Evolutionary conservation across 129 eudicot species (phyloP), one percentile per base, ranked within the genome.

Genomic region (Pulicaria dysenterica): DNA sequence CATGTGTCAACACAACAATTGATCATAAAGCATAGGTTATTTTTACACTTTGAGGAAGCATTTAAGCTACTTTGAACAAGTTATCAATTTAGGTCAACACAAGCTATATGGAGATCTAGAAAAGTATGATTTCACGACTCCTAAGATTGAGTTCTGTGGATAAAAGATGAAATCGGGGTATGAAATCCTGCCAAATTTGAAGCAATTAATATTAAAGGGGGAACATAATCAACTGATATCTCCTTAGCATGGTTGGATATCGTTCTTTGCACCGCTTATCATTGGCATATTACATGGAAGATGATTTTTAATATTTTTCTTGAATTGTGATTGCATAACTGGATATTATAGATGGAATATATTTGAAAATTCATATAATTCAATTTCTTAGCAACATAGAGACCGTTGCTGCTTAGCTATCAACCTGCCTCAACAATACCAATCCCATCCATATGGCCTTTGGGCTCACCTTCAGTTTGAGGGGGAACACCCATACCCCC

Each of bases 341-440:
- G 45, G 54, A 67, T 36, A 48, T n/a, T 45, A 47, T 67, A 14
- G 36, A 67, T 67, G 73, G n/a, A 45, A 65, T 53, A 55, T 70
- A 55, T 24, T 24, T 41, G 41, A 64, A 70, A 55, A 70, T 4
- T 43, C 64, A 11, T 16, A 12, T 40, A 40, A 44, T 41, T 16
- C 7, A 49, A 36, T 68, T 1, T 48, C 37, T 14, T 8, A 68
- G 49, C 60, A 17, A 14, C 72, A 47, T 48, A 44, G 24, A 69
- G 51, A 43, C 38, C 11, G 41, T 69, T 53, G 47, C 50, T 68
- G 47, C 60, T 68, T 67, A 68, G 48, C 13, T 68, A 16, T 37
- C 24, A 5, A 60, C 16, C 9, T 38, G 42, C 45, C 66, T 9
- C 14, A 43, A 60, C 66, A 60, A 12, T 39, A 38, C 41, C 6